Evolutionary conservation across 495 filamentous ascomycete genomes (phyloP).

Genomic region (Penicillium bialowiezense): DNA sequence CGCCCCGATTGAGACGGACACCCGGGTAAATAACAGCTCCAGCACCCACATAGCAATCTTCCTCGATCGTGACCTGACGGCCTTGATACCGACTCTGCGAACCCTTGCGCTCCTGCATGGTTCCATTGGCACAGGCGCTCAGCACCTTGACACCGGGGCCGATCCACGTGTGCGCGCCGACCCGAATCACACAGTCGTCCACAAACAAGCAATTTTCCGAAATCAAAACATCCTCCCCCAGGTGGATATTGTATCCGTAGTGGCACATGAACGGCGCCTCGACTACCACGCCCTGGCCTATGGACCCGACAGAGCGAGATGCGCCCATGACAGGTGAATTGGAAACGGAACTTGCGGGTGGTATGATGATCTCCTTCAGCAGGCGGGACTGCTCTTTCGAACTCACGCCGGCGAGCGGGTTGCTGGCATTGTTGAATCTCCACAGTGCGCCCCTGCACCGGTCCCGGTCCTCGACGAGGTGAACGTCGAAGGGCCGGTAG

Average conservation of each 20-base stretch:
- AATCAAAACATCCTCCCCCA: slow-evolving; percentile 85
- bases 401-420: slow-evolving; percentile 72
- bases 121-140: slow-evolving; percentile 69
- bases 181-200: slow-evolving; percentile 69
- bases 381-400: slow-evolving; percentile 76
- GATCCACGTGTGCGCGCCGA: slow-evolving; percentile 76
- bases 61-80: slow-evolving; percentile 73
- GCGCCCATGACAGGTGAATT: slow-evolving; percentile 45
- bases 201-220: slow-evolving; percentile 83
- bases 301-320: slow-evolving; percentile 48
- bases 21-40: slow-evolving; percentile 77
- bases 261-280: slow-evolving; percentile 92
- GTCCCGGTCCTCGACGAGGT: slow-evolving; percentile 82
- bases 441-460: slow-evolving; percentile 79
- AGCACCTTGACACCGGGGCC: slow-evolving; percentile 88
- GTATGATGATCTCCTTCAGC: slow-evolving; percentile 67
- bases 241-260: slow-evolving; percentile 90
- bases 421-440: slow-evolving; percentile 86
- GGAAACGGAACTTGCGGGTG: slow-evolving; percentile 42
- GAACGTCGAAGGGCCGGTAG: slow-evolving; percentile 73
- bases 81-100: slow-evolving; percentile 70
- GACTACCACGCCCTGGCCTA: slow-evolving; percentile 74
- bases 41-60: slow-evolving; percentile 86
- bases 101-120: slow-evolving; percentile 72
- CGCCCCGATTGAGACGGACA: slow-evolving; percentile 40